Conservation (phyloP, 257 asterid genomes). For the Solanum etuberosum region DNA sequence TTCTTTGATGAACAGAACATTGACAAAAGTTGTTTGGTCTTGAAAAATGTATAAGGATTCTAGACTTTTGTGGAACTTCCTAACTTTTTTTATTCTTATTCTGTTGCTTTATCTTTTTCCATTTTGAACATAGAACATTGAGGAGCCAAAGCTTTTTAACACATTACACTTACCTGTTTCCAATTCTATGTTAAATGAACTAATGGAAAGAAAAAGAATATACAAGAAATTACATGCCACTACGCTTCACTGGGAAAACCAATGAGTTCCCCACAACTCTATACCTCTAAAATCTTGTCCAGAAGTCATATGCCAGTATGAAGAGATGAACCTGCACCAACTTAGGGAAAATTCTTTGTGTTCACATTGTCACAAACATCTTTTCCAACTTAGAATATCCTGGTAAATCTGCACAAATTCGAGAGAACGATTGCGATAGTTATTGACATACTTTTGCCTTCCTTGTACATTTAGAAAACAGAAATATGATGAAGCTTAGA, state of each 20-base stretch:
- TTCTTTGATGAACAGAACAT: neutral
- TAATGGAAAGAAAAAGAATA: neutral
- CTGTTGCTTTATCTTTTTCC: neutral
- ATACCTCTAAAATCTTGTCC: neutral
- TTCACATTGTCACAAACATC: neutral
- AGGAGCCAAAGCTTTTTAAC: neutral
- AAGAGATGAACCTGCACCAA: neutral
- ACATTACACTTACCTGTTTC: neutral
- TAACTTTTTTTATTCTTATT: neutral
- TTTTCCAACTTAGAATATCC: neutral
- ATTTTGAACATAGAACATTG: neutral
- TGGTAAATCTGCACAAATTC: neutral
- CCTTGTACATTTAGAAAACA: neutral
- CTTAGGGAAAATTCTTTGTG: neutral
- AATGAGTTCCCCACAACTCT: neutral
- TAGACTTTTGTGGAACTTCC: neutral
- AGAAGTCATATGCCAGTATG: neutral
- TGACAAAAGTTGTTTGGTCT: neutral
- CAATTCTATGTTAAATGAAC: neutral
- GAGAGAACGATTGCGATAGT: neutral
- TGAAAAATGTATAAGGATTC: neutral
- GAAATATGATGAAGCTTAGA: neutral
- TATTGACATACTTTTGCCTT: neutral
- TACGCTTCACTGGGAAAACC: neutral
- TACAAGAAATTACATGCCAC: neutral